phyloP scores from a whole-genome alignment of 2,329 filamentous ascomycete genomes.

The Colletotrichum simmondsii region DNA sequence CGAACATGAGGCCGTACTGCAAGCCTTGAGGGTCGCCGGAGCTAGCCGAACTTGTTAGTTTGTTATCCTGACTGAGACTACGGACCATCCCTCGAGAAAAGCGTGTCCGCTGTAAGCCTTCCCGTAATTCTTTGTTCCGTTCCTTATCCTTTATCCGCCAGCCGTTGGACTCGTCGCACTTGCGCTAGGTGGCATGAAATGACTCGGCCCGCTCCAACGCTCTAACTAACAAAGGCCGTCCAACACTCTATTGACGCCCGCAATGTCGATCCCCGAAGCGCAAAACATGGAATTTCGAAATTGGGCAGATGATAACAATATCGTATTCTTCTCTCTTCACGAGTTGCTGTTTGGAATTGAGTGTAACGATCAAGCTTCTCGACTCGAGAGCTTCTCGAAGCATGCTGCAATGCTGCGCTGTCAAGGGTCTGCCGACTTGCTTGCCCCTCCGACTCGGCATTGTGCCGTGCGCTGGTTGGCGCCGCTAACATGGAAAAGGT shows the following conservation, averaged over 20 bases:
- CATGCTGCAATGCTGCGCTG: background rate
- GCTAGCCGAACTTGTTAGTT: background rate
- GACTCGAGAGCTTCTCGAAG: background rate
- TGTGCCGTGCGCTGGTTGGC: constrained; percentile 15
- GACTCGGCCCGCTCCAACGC: background rate
- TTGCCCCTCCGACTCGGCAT: constrained; percentile 14
- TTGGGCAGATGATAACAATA: background rate
- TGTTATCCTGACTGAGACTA: background rate
- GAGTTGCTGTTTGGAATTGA: background rate
- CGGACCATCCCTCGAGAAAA: background rate
- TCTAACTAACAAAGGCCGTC: background rate
- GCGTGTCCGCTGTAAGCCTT: background rate
- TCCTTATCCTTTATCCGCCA: background rate
- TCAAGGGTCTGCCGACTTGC: background rate
- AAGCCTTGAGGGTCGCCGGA: background rate
- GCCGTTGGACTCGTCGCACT: background rate
- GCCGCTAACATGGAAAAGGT: background rate
- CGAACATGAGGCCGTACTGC: background rate
- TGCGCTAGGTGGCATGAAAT: background rate
- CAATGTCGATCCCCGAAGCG: background rate
- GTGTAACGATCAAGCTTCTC: too few relatives aligned
- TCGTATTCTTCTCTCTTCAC: background rate
- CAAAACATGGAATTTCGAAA: background rate
- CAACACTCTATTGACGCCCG: background rate
- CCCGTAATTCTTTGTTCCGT: too few relatives aligned